phyloP scores from a whole-genome alignment of 2,329 filamentous ascomycete genomes.

The Epichloe gansuensis region DNA sequence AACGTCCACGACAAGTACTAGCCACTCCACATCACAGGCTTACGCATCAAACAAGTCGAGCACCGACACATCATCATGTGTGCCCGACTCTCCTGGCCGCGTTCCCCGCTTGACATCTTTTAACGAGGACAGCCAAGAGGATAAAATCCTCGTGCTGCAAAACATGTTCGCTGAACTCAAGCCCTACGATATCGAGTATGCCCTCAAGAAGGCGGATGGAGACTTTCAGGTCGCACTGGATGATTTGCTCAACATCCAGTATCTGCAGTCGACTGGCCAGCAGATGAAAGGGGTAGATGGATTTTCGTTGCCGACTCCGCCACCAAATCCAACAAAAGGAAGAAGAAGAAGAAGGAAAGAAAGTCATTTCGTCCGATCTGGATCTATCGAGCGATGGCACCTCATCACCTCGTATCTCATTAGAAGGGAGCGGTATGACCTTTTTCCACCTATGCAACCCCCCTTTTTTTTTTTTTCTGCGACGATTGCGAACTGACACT shows the following conservation, averaged over 20 bases:
- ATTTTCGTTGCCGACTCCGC: conserved; percentile 48
- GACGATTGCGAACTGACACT: not conserved
- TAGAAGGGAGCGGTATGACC: not conserved
- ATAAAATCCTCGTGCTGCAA: conserved; percentile 50
- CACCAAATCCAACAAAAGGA: conserved; percentile 26
- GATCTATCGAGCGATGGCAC: conserved; percentile 9
- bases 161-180: conserved; percentile 63
- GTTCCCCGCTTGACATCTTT: conserved; percentile 22
- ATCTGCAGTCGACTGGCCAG: conserved; percentile 56
- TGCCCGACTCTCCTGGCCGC: conserved; percentile 10
- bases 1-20: conserved; percentile 16
- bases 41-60: conserved; percentile 15
- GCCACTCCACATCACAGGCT: conserved; percentile 16
- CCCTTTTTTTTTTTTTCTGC: not conserved
- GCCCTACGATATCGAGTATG: conserved; percentile 50
- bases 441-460: not conserved
- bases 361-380: conserved; percentile 9
- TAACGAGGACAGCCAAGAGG: conserved; percentile 36
- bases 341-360: conserved; percentile 24
- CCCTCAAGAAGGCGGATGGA: conserved; percentile 54
- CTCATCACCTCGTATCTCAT: conserved; percentile 8
- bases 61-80: conserved; percentile 16
- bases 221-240: conserved; percentile 64
- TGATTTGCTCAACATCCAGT: conserved; percentile 66
- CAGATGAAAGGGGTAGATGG: conserved; percentile 68